Evolutionary conservation across 441 rosid species (phyloP), one percentile per base, ranked within the genome.

Genomic region (Macaranga tanarius): DNA sequence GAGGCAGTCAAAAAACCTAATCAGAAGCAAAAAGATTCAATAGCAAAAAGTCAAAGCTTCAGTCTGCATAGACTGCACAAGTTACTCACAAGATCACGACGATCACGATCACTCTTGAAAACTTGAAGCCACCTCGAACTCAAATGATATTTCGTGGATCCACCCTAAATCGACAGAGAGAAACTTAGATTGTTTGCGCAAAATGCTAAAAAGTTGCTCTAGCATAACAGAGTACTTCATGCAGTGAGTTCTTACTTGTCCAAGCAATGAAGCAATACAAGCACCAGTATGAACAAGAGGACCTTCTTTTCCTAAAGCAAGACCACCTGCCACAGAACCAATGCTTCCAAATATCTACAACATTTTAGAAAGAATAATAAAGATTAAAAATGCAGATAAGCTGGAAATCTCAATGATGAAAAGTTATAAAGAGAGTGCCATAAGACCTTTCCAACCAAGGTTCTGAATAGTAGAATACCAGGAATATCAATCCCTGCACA

Each of bases 271-370:
- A 61, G 97, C 97, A 79, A 95, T 95, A 83, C 98, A 95, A 73
- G 99, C 99, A 79, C 99, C 99, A 13, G 86, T 95, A 75, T 95
- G 97, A 79, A 93, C 98, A 68, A 95, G 96, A 70, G 99, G 99
- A n/a, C 98, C 98, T 81, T 91, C 99, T 86, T 93, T 95, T 71
- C 99, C 99, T 75, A 93, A 85, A 62, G 98, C 99, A 74, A 95
- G 88, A 65, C 99, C 99, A 82, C 99, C 99, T 69, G 94, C 99
- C 67, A 95, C 99, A 67, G 97, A 95, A 63, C 97, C 99, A 82
- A 95, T 89, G 86, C 98, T 95, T 80, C 98, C 97, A 82, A 89
- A 88, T 86, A 95, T 95, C 99, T 95, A 85, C 61, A 72, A 70
- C 72, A 65, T 58, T 73, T 28, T 72, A 78, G 78, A n/a, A 55